phyloP scores from a whole-genome alignment of 192 early-diverging fungal genomes.

The Bifiguratus adelaidae region DNA sequence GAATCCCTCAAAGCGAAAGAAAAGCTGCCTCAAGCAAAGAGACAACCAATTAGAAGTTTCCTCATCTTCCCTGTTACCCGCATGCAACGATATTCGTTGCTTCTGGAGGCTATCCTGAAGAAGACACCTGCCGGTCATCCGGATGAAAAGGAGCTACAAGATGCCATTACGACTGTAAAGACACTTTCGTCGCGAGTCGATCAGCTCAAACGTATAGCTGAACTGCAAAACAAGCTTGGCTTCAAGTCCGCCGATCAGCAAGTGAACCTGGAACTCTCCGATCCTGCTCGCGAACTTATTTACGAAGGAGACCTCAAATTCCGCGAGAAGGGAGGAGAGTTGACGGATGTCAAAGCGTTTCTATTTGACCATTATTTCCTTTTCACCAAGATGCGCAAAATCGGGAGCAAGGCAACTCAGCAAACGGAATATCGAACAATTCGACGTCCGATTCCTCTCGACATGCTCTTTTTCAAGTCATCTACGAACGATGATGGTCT shows the following conservation, averaged over 20 bases:
- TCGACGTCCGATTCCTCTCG: conserved; percentile 74
- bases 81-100: conserved; percentile 75
- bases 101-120: conserved; percentile 76
- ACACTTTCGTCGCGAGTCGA: conserved; percentile 7
- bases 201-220: conserved; percentile 5
- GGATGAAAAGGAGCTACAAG: conserved; percentile 54
- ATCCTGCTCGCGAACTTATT: conserved; percentile 59
- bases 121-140: conserved; percentile 73
- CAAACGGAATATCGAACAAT: too few species aligned
- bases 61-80: conserved; percentile 75
- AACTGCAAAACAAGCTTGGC: conserved; percentile 6
- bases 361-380: conserved; percentile 83
- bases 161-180: conserved; percentile 8
- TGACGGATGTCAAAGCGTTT: conserved; percentile 62
- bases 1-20: conserved; percentile 66
- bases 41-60: conserved; percentile 16
- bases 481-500: too few species aligned
- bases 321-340: conserved; percentile 40
- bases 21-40: conserved; percentile 10
- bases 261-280: conserved; percentile 63
- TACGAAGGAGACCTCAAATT: conserved; percentile 69
- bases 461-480: too few species aligned
- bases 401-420: conserved; percentile 47
- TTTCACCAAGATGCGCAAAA: conserved; percentile 54
- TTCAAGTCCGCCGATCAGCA: conserved; percentile 28